Conservation (phyloP, 805 yeast genomes). For the Saccharomycopsis babjevae region DNA sequence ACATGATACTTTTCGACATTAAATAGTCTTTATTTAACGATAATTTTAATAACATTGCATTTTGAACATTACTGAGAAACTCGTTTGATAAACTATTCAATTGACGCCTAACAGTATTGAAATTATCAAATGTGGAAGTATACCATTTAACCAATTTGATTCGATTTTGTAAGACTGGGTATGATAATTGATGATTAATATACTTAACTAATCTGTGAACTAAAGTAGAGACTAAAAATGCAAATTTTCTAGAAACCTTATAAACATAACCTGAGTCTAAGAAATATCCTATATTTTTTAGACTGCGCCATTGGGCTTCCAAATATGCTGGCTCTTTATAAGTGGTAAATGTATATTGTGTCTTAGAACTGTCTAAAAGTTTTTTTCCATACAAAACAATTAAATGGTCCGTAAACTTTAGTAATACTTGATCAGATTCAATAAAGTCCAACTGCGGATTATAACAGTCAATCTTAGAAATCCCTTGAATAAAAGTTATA, state of each 20-base stretch:
- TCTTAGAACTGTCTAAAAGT: slow-evolving; percentile 63
- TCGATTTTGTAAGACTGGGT: slow-evolving; percentile 30
- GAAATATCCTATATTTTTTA: slow-evolving; percentile 66
- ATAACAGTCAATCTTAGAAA: slow-evolving; percentile 47
- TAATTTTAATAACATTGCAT: slow-evolving; percentile 53
- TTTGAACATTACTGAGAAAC: slow-evolving; percentile 61
- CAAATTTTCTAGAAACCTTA: slow-evolving; percentile 72
- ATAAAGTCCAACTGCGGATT: slow-evolving; percentile 46
- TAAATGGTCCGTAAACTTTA: slow-evolving; percentile 65
- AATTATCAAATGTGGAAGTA: slow-evolving; percentile 54
- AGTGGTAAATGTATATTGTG: slow-evolving; percentile 57
- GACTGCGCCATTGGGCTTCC: slow-evolving; percentile 69
- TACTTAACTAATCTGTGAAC: slow-evolving; percentile 60
- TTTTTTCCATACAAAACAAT: slow-evolving; percentile 65
- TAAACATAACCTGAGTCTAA: slow-evolving; percentile 67
- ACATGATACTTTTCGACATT: slow-evolving; percentile 3
- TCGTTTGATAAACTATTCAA: slow-evolving; percentile 66
- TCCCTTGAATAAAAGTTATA: slow-evolving; percentile 26
- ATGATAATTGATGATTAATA: slow-evolving; percentile 59
- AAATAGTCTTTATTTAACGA: slow-evolving; percentile 21
- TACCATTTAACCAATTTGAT: slow-evolving; percentile 48
- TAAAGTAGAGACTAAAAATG: slow-evolving; percentile 51
- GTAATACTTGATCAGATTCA: slow-evolving; percentile 50
- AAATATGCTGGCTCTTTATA: slow-evolving; percentile 88
- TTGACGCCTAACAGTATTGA: slow-evolving; percentile 71